These are phyloP conservation scores for Paraphoma chrysanthemicola DNA, from an alignment of 2,329 filamentous ascomycete genomes.

Conservation along the genomic window DNA sequence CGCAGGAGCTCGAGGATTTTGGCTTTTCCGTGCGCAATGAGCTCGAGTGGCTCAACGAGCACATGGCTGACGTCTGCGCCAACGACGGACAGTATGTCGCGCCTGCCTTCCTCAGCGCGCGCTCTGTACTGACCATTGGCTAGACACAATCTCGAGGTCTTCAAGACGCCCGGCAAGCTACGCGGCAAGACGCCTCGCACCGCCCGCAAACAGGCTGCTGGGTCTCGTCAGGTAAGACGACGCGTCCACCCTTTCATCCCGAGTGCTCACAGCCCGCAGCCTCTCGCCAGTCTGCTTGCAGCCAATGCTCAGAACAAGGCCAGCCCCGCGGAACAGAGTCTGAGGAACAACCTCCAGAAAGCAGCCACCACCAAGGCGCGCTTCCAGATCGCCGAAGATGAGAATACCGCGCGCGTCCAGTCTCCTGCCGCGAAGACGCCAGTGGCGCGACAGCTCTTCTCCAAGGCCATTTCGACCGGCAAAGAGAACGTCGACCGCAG, in stretches of 20 bases:
- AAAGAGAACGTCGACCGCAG: conserved; percentile 34
- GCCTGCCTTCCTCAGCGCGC: conserved; percentile 8
- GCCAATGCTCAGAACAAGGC: conserved; percentile 53
- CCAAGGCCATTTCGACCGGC: conserved; percentile 32
- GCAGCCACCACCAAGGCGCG: conserved; percentile 64
- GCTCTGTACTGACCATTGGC: conserved; percentile 27
- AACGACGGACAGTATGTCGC: conserved; percentile 80
- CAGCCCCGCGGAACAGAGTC: conserved; percentile 62
- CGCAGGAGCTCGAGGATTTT: conserved; percentile 90
- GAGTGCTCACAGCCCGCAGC: conserved; percentile 45
- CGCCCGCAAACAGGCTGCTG: conserved; percentile 64
- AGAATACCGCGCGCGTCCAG: conserved; percentile 35
- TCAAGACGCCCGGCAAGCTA: conserved; percentile 89
- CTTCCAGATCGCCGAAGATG: conserved; percentile 67
- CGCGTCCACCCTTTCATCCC: conserved; percentile 53
- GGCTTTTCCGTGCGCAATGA: conserved; percentile 91
- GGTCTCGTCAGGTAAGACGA: conserved; percentile 69
- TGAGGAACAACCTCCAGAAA: conserved; percentile 56
- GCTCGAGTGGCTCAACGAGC: conserved; percentile 97
- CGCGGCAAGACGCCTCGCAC: conserved; percentile 82
- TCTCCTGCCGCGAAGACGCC: conserved; percentile 37
- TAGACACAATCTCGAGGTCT: conserved; percentile 92
- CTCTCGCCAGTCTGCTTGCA: conserved; percentile 57
- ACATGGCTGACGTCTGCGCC: conserved; percentile 94
- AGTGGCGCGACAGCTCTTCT: conserved; percentile 36